phyloP scores from a whole-genome alignment of 352 stramenopile genomes.

The Globisporangium lucens region DNA sequence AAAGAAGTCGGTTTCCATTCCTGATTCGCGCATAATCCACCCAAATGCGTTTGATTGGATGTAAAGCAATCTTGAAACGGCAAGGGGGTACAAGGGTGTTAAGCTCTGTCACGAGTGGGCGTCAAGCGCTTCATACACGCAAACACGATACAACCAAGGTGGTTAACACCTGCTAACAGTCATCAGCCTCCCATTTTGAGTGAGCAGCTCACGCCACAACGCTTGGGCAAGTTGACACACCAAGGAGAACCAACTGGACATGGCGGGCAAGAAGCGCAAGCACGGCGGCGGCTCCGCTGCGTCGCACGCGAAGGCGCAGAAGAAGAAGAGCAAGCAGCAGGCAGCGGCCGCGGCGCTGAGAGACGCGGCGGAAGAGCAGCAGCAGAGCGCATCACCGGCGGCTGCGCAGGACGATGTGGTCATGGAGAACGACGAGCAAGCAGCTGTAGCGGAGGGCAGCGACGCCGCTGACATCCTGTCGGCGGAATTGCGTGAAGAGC shows the following conservation, averaged over 20 bases:
- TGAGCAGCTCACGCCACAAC: neutral
- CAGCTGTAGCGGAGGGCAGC: conserved; percentile 8
- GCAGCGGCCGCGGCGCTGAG: conserved; percentile 14
- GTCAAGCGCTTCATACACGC: neutral
- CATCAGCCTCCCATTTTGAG: conserved; percentile 6
- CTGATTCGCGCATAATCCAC: neutral
- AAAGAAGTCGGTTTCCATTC: conserved; percentile 4
- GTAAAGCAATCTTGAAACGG: conserved; percentile 30
- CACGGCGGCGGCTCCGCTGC: conserved; percentile 26
- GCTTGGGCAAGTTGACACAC: conserved; percentile 6
- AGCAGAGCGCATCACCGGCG: neutral
- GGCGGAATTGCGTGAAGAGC: conserved; percentile 58
- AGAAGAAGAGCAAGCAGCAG: conserved; percentile 44
- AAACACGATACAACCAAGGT: neutral
- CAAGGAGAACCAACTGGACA: conserved; percentile 8
- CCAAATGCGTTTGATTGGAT: conserved; percentile 12
- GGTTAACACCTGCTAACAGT: conserved; percentile 10
- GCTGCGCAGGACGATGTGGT: conserved; percentile 6
- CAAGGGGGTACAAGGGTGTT: conserved; percentile 12
- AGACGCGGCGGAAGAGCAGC: conserved; percentile 12
- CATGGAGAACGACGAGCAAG: conserved; percentile 19
- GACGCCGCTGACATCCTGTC: conserved; percentile 44
- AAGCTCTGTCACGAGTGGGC: neutral
- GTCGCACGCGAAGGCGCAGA: conserved; percentile 38
- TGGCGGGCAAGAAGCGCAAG: conserved; percentile 71